Evolutionary conservation across 768 basidiomycete species (phyloP), one percentile per base, ranked within the genome.

Genomic region (Cystoderma amianthinum): DNA sequence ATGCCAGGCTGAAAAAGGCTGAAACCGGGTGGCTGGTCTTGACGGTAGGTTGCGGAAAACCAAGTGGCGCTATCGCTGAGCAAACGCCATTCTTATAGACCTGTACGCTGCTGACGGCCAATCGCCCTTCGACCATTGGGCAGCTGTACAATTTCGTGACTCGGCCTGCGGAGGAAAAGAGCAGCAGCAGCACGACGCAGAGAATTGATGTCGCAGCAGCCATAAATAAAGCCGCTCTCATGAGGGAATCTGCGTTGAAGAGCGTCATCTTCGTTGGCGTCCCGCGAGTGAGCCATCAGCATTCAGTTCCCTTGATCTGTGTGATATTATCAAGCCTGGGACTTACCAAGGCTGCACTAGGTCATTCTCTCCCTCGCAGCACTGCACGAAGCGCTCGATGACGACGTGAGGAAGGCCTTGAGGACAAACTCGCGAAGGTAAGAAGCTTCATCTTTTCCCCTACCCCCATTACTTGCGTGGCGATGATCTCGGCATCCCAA

Each of bases 241-340:
- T 95, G 78, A 75, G 92, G 34, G 92, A 95, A 67, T 78, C 87
- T 21, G 87, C 86, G 21, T 56, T 95, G 58, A 95, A 95, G 67
- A 90, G 88, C 56, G 76, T 80, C 54, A 85, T 92, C 52, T 93
- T 95, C 56, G 78, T 90, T 42, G 88, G 89, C 34, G 86, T 91
- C 41, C 87, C 89, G 51, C 73, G 85, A 59, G 87, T 88, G 57
- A 67, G 79, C n/a, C n/a, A n/a, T n/a, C 62, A 17, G 15, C 17
- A 16, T 19, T 11, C 42, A 12, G 5, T 11, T 43, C 18, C 23
- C 10, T 5, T 33, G 32, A 32, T 4, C 34, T 40, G 39, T n/a
- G 16, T 41, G 37, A 36, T 19, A 39, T 42, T 6, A 30, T 13
- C 39, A 37, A 48, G 45, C 32, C 46, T 50, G 45, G 52, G 40